Evolutionary conservation across 768 basidiomycete genomes (phyloP), one percentile per base, ranked within the genome.

Genomic region (Lactarius deliciosus): DNA sequence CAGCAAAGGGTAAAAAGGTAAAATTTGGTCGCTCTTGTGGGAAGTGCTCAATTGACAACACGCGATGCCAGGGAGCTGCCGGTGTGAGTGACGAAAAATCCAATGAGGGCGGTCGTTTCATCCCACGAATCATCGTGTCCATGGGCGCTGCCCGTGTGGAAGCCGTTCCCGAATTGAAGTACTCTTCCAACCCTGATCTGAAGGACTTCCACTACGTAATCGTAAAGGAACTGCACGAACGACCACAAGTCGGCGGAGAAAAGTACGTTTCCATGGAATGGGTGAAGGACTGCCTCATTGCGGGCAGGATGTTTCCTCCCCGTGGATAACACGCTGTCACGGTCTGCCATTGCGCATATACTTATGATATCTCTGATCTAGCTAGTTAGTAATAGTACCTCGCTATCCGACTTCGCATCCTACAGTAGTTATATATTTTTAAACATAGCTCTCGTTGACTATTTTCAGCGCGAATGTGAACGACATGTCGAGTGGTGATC

Each of bases 111-210:
- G 65, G 66, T 32, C 81, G 80, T 70, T 79, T 73, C 56, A 83
- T 86, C 69, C 85, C 82, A 28, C 85, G 84, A 60, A 89, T 95
- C 67, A 82, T 93, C 41, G 75, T 92, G 53, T 84, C 85, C 36
- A 91, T 95, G 86, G 92, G 93, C 0, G 91, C 94, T 0, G 76
- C 77, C 8, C 79, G 77, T 15, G 88, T 96, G 56, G 89, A 92
- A 74, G 86, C 86, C 2, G 83, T 87, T 34, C 75, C 78, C 9
- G 82, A 85, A n/a, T 36, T 76, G 10, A 79, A 76, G 64, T 74
- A 77, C 67, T 82, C 85, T 4, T 78, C 68, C 36, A 73, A 61
- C n/a, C 65, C 57, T 18, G 76, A 54, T 28, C 79, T 71, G 16
- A 65, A 25, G 34, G 74, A 69, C 8, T 92, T 85, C 74, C 82